These are phyloP conservation scores for Diaporthe velutina DNA, from an alignment of 2,329 filamentous ascomycete species.

Conservation along the genomic window DNA sequence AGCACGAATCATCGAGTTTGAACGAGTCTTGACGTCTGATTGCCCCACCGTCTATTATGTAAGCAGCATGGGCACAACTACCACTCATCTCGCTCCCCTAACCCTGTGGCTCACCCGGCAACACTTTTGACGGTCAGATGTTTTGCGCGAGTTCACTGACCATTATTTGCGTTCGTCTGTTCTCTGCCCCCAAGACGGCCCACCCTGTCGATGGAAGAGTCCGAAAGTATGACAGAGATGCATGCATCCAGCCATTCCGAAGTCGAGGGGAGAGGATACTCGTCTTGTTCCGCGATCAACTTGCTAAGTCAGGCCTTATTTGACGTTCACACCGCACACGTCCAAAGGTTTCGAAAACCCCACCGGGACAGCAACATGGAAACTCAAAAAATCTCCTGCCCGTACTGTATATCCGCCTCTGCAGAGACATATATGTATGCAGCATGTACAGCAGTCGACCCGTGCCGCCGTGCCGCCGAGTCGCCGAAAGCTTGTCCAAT, in stretches of 20 bases:
- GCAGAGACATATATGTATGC: neutral
- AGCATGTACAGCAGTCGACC: neutral
- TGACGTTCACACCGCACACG: too few species aligned
- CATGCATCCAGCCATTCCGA: neutral
- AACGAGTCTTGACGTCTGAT: slow-evolving; percentile 14
- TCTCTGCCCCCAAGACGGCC: neutral
- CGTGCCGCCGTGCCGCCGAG: neutral
- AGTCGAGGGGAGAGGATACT: neutral
- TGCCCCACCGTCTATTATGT: slow-evolving; percentile 2
- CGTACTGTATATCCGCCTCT: neutral
- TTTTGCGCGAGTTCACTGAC: neutral
- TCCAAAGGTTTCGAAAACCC: neutral
- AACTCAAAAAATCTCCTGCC: neutral
- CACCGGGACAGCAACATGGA: neutral
- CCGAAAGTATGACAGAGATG: neutral
- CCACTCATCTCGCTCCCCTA: neutral
- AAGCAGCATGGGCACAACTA: neutral
- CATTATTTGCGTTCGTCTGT: neutral
- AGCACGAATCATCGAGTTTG: slow-evolving; percentile 12
- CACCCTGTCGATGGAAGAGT: neutral
- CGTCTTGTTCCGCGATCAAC: neutral
- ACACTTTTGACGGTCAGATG: neutral
- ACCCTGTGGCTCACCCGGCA: neutral
- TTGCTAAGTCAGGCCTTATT: neutral
- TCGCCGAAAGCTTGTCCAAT: neutral